A percentile compares a stretch with the other conserved stretches of the same genome.
These are phyloP conservation scores for Leucosporidium creatinivorum DNA, from an alignment of 768 basidiomycete species.

Conservation along the genomic window DNA sequence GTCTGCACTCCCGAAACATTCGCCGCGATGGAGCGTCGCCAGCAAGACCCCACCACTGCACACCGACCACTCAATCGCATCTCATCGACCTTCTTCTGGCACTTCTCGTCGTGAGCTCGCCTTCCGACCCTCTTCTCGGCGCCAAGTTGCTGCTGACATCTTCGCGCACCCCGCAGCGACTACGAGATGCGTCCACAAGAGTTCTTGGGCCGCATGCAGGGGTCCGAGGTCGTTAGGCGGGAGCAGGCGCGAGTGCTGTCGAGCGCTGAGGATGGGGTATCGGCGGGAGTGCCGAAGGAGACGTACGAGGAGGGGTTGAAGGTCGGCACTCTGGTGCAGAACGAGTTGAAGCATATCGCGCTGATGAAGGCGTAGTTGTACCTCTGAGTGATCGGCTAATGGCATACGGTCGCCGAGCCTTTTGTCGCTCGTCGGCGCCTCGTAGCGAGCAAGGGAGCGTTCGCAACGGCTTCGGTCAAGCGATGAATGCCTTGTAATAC, in stretches of 20 bases:
- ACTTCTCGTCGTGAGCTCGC: no score
- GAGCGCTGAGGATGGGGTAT: conserved; percentile 38
- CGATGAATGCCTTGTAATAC: no score
- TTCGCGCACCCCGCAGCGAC: conserved; percentile 20
- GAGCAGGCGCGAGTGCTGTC: conserved; percentile 45
- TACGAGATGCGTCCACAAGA: conserved; percentile 63
- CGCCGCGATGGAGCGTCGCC: conserved; percentile 59
- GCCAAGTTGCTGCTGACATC: neutral
- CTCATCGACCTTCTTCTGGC: conserved; percentile 91
- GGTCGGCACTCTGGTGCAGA: conserved; percentile 78
- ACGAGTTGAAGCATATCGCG: conserved; percentile 69
- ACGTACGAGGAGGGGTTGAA: conserved; percentile 62
- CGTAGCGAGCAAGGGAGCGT: no score
- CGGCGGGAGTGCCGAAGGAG: conserved; percentile 43
- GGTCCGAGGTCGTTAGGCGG: conserved; percentile 49
- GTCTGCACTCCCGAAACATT: conserved; percentile 77
- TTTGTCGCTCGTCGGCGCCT: no score
- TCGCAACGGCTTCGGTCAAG: no score
- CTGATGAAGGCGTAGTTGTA: conserved; percentile 55
- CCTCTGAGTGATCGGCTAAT: no score
- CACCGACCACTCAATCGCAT: conserved; percentile 87
- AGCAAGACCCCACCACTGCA: conserved; percentile 48
- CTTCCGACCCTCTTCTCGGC: conserved; percentile 43
- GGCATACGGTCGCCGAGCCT: no score
- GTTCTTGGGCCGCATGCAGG: conserved; percentile 58